Evolutionary conservation across 305 asterid species (phyloP).

Genomic region (Fraxinus floribunda): DNA sequence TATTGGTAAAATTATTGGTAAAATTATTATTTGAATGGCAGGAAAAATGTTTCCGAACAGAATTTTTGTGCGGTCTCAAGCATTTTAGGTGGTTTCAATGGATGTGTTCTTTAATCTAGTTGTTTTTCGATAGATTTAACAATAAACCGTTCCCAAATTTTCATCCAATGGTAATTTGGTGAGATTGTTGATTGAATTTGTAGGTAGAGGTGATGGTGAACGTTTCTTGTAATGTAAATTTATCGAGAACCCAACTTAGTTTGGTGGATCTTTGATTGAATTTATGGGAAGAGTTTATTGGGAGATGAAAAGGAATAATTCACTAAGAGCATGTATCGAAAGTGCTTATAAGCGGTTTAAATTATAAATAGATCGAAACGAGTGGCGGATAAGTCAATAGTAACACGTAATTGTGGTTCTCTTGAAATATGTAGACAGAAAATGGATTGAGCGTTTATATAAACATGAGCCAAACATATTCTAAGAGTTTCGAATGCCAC

Average conservation of each 20-base stretch:
- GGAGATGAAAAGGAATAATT: background rate
- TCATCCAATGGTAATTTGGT: background rate
- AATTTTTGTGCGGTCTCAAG: background rate
- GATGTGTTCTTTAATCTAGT: background rate
- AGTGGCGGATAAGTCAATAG: background rate
- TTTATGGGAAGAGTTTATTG: background rate
- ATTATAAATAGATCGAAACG: background rate
- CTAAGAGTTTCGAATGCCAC: conserved; percentile 35
- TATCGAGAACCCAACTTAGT: background rate
- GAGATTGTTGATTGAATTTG: background rate
- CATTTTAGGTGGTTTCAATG: background rate
- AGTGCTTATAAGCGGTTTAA: background rate
- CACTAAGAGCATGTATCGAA: background rate
- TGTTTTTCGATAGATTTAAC: background rate
- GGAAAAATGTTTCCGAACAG: background rate
- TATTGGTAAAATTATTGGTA: background rate
- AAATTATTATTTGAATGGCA: background rate
- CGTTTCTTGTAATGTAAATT: background rate
- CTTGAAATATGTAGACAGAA: background rate
- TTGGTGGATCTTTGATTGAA: background rate
- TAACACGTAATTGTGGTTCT: background rate
- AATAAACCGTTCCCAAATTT: background rate
- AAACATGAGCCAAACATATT: background rate
- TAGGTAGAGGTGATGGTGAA: background rate
- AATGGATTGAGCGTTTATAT: background rate